Evolutionary conservation across 2,329 filamentous ascomycete genomes (phyloP), one percentile per base, ranked within the genome.

Genomic region (Aspergillus sp.): DNA sequence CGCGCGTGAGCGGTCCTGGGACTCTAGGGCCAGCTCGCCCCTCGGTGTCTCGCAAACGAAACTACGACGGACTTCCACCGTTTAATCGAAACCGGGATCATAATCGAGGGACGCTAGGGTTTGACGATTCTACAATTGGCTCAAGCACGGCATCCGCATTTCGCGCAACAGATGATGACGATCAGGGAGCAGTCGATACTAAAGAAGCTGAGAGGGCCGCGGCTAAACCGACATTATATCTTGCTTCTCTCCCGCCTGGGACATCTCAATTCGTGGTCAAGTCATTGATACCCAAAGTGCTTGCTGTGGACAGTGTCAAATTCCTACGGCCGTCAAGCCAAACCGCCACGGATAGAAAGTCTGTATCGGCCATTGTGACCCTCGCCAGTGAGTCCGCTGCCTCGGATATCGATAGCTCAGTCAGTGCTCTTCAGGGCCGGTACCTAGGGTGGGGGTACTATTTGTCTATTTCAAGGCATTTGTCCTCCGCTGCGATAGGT

Each of bases 361-460:
- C 89, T 2, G 84, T 87, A 38, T 85, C 91, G 17, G 92, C 92
- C 4, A 92, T 97, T 68, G 90, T 95, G 50, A 93, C 90, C 0
- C 79, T 97, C 31, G 88, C 90, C 1, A 88, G 90, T 61, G 91
- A 95, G 66, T 95, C 92, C 0, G 87, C 92, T 0, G 90, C 90
- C 0, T 90, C 89, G 25, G 91, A 96, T 60, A 93, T 97, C 57
- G 93, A 97, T 71, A 84, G 87, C 4, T 86, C 89, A 0, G 91
- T 96, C 56, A 94, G 88, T 72, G 79, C 85, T 3, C 79, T 97
- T 34, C 91, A 96, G 72, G 93, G 95, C 66, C 87, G 85, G 67
- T 97, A 97, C 73, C 81, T 97, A 17, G 93, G 93, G 17, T 92
- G 87, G 73, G 93, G 93, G 5, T 92, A 90, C 79, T 90, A 93